Conservation (phyloP, 495 filamentous ascomycete species). For the Lasiosphaeris hirsuta region DNA sequence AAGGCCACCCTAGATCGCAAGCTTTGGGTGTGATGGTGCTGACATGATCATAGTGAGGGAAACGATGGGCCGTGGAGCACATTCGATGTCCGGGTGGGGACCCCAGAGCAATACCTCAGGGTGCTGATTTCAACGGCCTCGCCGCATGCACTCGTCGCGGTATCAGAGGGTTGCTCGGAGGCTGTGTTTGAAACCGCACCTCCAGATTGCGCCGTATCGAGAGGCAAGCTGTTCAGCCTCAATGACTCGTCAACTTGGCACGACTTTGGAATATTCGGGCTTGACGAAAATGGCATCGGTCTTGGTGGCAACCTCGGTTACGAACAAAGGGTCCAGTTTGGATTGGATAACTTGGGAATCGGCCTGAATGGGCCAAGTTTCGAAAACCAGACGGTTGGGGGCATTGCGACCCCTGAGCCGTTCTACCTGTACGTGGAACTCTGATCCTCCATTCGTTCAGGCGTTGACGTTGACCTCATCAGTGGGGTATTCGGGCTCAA, state of each 20-base stretch:
- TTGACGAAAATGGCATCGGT: constrained; percentile 30
- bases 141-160: constrained; percentile 42
- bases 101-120: constrained; percentile 44
- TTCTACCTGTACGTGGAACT: constrained; percentile 48
- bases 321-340: constrained; percentile 41
- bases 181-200: constrained; percentile 31
- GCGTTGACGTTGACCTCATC: constrained; percentile 8
- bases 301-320: constrained; percentile 45
- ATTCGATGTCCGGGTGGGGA: constrained; percentile 48
- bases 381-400: constrained; percentile 46
- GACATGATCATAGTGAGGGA: constrained; percentile 41
- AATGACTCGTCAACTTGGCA: constrained; percentile 49
- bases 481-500: constrained; percentile 52
- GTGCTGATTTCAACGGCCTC: constrained; percentile 46
- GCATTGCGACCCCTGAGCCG: constrained; percentile 38
- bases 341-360: constrained; percentile 50
- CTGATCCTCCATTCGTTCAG: neutral
- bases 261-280: constrained; percentile 29
- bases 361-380: constrained; percentile 45
- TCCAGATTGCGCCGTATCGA: constrained; percentile 38
- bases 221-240: constrained; percentile 48
- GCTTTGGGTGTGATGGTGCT: constrained; percentile 11
- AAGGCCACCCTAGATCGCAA: neutral
- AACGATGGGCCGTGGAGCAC: constrained; percentile 54
- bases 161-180: constrained; percentile 30